These are phyloP conservation scores for Acanthamoeba polyphaga DNA, from an alignment of 208 protist genomes.

Conservation along the genomic window DNA sequence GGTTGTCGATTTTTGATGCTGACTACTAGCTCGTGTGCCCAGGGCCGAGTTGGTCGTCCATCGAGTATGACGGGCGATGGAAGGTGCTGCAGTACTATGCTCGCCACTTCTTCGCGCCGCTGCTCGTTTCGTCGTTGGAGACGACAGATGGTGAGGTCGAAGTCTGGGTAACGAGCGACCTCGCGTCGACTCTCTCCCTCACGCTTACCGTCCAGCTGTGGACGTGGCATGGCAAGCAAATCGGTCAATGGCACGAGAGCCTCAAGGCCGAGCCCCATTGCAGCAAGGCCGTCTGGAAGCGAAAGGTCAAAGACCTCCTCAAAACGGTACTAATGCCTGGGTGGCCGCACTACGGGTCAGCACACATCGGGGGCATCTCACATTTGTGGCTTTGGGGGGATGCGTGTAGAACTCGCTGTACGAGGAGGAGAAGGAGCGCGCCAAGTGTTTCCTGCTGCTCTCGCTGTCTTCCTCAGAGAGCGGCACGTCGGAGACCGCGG, in stretches of 20 bases:
- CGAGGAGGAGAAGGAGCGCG: constrained; percentile 6
- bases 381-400: neutral
- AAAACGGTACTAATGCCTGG: neutral
- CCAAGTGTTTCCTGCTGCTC: neutral
- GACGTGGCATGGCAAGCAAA: neutral
- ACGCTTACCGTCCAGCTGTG: neutral
- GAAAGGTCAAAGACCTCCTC: constrained; percentile 31
- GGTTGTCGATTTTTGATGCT: too few relatives aligned
- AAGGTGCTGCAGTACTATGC: constrained; percentile 86
- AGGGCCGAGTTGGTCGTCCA: constrained; percentile 82
- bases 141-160: neutral
- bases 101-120: constrained; percentile 76
- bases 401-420: neutral
- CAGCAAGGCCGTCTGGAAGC: constrained; percentile 31
- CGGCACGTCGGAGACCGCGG: neutral
- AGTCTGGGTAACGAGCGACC: constrained; percentile 8
- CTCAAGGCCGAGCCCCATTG: constrained; percentile 30
- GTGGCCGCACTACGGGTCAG: neutral
- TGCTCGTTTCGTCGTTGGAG: constrained; percentile 73
- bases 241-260: neutral
- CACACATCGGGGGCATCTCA: too few relatives aligned
- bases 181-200: neutral
- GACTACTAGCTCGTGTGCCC: neutral
- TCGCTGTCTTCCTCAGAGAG: neutral
- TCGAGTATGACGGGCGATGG: constrained; percentile 86